A percentile compares a stretch with the other conserved stretches of the same genome.
Conservation (phyloP, 2,329 filamentous ascomycete species). For the Fusarium sp. region DNA sequence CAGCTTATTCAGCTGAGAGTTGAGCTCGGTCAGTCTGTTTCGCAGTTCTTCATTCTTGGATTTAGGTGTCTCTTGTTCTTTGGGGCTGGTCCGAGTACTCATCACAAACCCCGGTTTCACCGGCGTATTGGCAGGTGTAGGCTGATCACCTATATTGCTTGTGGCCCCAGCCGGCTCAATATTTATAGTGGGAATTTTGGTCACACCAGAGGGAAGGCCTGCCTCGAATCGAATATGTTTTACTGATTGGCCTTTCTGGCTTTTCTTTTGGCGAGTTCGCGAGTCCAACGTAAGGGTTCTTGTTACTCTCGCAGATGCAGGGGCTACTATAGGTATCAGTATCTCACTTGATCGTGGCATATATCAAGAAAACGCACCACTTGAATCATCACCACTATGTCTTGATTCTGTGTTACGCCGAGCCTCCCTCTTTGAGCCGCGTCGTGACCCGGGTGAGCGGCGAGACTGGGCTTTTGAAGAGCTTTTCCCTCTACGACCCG, state of each 20-base stretch:
- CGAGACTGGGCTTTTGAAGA: not conserved
- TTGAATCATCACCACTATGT: not conserved
- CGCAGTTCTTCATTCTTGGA: not conserved
- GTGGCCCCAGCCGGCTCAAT: not conserved
- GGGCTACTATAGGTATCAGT: not conserved
- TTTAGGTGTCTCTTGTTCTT: not conserved
- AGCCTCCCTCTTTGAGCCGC: slow-evolving; percentile 1
- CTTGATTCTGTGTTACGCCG: not conserved
- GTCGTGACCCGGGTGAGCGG: not conserved
- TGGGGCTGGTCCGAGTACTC: slow-evolving; percentile 14
- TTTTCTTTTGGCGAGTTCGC: not conserved
- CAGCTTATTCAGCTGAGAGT: not conserved
- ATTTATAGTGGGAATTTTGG: not conserved
- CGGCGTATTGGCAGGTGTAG: not conserved
- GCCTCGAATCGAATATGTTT: not conserved
- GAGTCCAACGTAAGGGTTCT: slow-evolving; percentile 10
- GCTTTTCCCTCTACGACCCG: not conserved
- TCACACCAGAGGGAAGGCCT: not conserved
- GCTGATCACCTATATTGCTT: not conserved
- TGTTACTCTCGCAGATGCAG: not conserved
- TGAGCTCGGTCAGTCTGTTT: not conserved
- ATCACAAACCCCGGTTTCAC: slow-evolving; percentile 20
- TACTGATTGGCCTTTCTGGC: not conserved
- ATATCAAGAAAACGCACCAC: not conserved
- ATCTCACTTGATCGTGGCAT: not conserved